Conservation (phyloP, 1,284 basidiomycete genomes). For the Amylostereum chailletii region DNA sequence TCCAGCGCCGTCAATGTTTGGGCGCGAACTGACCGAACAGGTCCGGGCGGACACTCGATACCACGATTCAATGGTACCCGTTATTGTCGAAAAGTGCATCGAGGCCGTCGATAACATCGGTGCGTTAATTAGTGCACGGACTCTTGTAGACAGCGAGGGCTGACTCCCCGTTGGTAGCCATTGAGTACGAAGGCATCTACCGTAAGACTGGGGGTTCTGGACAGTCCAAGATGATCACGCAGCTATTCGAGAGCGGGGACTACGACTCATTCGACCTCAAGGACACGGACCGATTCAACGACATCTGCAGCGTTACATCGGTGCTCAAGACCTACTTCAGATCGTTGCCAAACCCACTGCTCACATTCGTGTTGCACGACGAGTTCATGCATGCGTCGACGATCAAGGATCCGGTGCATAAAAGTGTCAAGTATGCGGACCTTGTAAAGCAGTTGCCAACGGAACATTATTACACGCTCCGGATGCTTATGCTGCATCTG, state of each 20-base stretch:
- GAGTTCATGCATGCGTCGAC: slow-evolving; percentile 76
- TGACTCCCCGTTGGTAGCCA: slow-evolving; percentile 33
- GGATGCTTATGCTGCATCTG: slow-evolving; percentile 81
- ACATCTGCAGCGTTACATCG: slow-evolving; percentile 93
- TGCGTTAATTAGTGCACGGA: slow-evolving; percentile 27
- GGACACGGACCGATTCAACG: slow-evolving; percentile 89
- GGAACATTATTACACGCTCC: slow-evolving; percentile 84
- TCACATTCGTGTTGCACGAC: slow-evolving; percentile 90
- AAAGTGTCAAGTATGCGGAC: slow-evolving; percentile 56
- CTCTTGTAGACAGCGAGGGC: not conserved
- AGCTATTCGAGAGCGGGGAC: slow-evolving; percentile 90
- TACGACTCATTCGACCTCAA: slow-evolving; percentile 83
- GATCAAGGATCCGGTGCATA: slow-evolving; percentile 55
- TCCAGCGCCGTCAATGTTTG: slow-evolving; percentile 83
- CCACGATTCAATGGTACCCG: slow-evolving; percentile 61
- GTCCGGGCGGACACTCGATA: slow-evolving; percentile 64
- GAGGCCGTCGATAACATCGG: slow-evolving; percentile 83
- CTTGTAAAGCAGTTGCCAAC: slow-evolving; percentile 75
- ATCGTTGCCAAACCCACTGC: slow-evolving; percentile 79
- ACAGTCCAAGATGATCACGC: slow-evolving; percentile 89
- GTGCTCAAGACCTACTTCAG: slow-evolving; percentile 98
- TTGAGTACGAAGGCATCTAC: slow-evolving; percentile 94
- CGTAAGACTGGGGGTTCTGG: slow-evolving; percentile 93
- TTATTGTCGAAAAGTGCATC: slow-evolving; percentile 94
- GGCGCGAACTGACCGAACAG: slow-evolving; percentile 81